Conservation (phyloP, 805 yeast genomes). For the Zygosaccharomyces bisporus region DNA sequence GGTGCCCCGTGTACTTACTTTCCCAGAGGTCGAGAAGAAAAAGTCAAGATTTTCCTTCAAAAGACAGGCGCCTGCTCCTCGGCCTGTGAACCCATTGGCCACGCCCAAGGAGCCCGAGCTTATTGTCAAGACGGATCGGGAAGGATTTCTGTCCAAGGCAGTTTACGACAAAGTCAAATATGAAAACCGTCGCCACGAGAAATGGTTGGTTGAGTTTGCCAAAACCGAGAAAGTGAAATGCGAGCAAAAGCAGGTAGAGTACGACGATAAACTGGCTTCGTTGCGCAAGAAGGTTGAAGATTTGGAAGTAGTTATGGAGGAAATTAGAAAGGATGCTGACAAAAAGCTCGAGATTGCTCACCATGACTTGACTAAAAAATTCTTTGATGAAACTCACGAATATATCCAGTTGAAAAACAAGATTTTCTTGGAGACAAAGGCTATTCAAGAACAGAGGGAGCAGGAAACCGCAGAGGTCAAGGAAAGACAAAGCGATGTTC, state of each 20-base stretch:
- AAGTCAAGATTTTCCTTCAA: conserved; percentile 9
- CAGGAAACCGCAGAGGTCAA: conserved; percentile 24
- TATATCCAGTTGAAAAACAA: conserved; percentile 24
- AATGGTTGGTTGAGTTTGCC: conserved; percentile 19
- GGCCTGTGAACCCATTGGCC: conserved; percentile 23
- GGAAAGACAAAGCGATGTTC: conserved; percentile 24
- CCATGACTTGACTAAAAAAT: conserved; percentile 20
- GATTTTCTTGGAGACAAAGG: conserved; percentile 28
- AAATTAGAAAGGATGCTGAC: conserved; percentile 22
- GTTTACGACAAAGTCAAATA: conserved; percentile 29
- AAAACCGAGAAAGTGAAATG: conserved; percentile 17
- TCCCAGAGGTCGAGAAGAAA: conserved; percentile 10
- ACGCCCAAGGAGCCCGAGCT: conserved; percentile 33
- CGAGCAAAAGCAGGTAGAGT: conserved; percentile 22
- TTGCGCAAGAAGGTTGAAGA: conserved; percentile 24
- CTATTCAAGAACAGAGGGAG: conserved; percentile 26
- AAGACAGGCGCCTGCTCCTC: conserved; percentile 1
- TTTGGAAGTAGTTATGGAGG: conserved; percentile 23
- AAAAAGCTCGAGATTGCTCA: conserved; percentile 28
- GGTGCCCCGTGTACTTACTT: conserved; percentile 20
- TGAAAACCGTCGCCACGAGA: conserved; percentile 22
- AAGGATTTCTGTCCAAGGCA: conserved; percentile 30
- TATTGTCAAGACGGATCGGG: conserved; percentile 25
- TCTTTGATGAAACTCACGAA: conserved; percentile 24
- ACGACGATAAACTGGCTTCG: conserved; percentile 19